Evolutionary conservation across 1,284 basidiomycete genomes (phyloP).

Genomic region (Anthracocystis panici-leucophaei): DNA sequence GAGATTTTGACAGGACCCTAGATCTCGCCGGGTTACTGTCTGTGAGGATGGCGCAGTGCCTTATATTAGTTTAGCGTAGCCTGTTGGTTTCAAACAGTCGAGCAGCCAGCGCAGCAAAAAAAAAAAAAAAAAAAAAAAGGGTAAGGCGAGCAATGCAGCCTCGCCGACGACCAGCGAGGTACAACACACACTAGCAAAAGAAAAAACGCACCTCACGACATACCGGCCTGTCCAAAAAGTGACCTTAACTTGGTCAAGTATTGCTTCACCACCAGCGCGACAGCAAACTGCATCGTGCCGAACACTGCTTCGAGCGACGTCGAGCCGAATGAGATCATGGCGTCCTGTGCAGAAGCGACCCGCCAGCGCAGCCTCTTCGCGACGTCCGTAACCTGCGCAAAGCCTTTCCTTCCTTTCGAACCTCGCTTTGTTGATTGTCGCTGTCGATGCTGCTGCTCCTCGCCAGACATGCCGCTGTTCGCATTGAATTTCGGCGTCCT

Average conservation of each 20-base stretch:
- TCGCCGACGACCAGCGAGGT: background rate
- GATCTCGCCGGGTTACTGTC: background rate
- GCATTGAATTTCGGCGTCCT: too few species aligned
- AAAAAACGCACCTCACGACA: background rate
- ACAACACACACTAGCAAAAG: background rate
- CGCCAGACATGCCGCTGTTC: background rate
- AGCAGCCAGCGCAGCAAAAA: background rate
- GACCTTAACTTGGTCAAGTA: too few species aligned
- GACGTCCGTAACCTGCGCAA: background rate
- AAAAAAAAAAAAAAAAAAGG: background rate
- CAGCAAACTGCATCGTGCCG: background rate
- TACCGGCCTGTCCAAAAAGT: background rate
- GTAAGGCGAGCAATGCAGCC: conserved; percentile 6
- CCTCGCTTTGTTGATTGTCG: background rate
- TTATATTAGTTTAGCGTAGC: background rate
- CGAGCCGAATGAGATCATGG: background rate
- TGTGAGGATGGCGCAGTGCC: background rate
- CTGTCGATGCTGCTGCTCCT: background rate
- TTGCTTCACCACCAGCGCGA: background rate
- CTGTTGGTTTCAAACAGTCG: background rate
- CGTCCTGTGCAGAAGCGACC: conserved; percentile 3
- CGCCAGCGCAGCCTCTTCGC: conserved; percentile 4
- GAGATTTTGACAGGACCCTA: background rate
- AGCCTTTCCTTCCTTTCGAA: background rate
- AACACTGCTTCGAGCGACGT: background rate